Evolutionary conservation across 2,329 filamentous ascomycete genomes (phyloP).

Genomic region (Curvularia verruculosa): DNA sequence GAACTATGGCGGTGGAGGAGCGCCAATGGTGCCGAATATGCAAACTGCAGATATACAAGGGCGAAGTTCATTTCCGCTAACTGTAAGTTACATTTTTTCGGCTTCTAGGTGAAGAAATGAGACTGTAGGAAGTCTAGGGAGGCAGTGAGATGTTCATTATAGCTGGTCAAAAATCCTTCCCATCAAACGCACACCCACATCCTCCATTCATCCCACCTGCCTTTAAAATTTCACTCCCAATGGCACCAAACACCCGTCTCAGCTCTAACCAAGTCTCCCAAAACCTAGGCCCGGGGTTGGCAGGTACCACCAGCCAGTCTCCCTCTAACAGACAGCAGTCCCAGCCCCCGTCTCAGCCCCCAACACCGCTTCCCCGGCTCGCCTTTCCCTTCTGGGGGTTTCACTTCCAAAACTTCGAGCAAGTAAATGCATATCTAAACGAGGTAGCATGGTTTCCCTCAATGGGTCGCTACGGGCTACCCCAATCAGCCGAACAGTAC

Average conservation of each 20-base stretch:
- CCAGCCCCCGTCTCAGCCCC: background rate
- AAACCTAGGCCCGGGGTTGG: background rate
- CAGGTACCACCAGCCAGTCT: background rate
- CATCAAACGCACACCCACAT: background rate
- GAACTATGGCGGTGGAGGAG: background rate
- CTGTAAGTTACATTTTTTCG: background rate
- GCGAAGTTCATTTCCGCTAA: background rate
- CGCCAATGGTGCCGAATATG: no score
- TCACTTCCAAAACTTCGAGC: background rate
- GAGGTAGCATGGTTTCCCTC: background rate
- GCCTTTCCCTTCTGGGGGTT: background rate
- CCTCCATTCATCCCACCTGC: background rate
- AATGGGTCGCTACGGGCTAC: conserved; percentile 1
- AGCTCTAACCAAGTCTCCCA: background rate
- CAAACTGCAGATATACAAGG: background rate
- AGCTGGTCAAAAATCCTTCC: background rate
- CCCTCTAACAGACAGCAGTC: background rate
- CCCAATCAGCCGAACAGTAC: background rate
- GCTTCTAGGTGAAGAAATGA: background rate
- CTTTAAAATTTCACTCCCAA: background rate
- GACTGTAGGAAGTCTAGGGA: background rate
- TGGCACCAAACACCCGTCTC: no score
- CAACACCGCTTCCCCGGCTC: background rate
- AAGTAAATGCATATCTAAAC: background rate
- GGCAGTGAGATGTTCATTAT: background rate